phyloP scores from a whole-genome alignment of 1,139 yeast genomes.

The Magnusiomyces paraingens region DNA sequence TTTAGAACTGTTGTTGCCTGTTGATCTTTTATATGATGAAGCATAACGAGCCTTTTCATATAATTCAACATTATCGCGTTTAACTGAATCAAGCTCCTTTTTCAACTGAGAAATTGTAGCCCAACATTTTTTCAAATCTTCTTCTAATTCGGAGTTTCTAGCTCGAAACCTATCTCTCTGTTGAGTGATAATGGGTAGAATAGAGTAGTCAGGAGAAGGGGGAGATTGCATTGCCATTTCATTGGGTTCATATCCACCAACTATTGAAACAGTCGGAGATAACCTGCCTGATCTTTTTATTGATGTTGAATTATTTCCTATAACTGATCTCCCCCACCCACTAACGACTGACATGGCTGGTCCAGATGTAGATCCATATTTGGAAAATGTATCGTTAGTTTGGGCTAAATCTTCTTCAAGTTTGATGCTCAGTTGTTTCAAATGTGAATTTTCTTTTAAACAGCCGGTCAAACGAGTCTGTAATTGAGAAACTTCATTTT shows the following conservation, averaged over 20 bases:
- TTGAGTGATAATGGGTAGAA: constrained; percentile 83
- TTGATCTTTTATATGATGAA: constrained; percentile 35
- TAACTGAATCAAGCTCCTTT: constrained; percentile 56
- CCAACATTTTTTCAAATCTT: constrained; percentile 60
- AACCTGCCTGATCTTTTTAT: constrained; percentile 28
- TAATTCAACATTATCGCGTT: constrained; percentile 68
- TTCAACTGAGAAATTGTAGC: constrained; percentile 52
- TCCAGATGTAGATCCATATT: constrained; percentile 27
- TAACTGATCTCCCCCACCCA: constrained; percentile 26
- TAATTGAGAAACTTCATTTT: constrained; percentile 38
- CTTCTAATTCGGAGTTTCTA: constrained; percentile 75
- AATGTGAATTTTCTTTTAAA: constrained; percentile 36
- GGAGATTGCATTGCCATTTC: constrained; percentile 10
- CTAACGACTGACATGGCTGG: constrained; percentile 42
- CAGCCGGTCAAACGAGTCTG: constrained; percentile 37
- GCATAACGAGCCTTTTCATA: constrained; percentile 77
- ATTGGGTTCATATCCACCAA: constrained; percentile 21
- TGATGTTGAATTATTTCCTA: constrained; percentile 8
- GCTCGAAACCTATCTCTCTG: constrained; percentile 89
- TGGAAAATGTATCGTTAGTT: constrained; percentile 28
- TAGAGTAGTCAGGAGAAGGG: constrained; percentile 38
- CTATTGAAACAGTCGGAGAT: constrained; percentile 35
- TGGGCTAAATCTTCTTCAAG: constrained; percentile 63
- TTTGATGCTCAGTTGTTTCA: constrained; percentile 46
- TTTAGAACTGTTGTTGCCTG: background rate